Evolutionary conservation across 2,329 filamentous ascomycete genomes (phyloP), one percentile per base, ranked within the genome.

Genomic region (Fusarium palustre): DNA sequence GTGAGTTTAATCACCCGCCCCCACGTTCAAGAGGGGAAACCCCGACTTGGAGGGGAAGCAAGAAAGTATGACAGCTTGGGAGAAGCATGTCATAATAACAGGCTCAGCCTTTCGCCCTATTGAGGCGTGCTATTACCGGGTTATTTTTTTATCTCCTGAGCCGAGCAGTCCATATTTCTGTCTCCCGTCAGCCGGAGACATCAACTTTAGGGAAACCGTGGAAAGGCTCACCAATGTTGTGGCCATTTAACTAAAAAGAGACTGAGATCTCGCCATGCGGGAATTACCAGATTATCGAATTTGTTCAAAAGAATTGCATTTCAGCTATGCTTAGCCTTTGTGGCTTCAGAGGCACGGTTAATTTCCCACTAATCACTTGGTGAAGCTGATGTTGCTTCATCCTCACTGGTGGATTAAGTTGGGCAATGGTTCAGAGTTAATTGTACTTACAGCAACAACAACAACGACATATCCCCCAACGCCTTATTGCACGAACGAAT

Each of bases 141-240:
- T n/a, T 38, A n/a, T 38, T 39, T 39, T 22, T 39, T 6, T 15
- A 8, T 12, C 6, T 4, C 7, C 3, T 3, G 12, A 39, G 33
- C 33, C 33, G 34, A 52, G 36, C 11, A 16, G 48, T 52, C 7
- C 15, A 11, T 13, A 2, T 39, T 52, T 52, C 34, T 52, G 13
- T 39, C 48, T 12, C 13, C 34, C 10, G 13, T 5, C 18, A 6
- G 3, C 33, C 48, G 48, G 48, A 52, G 48, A 41, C 15, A 25
- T 52, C 48, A 52, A 42, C 59, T 64, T 64, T 64, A 59, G 59
- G 59, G 52, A 48, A 24, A 33, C 36, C 61, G 43, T 58, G 22
- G 45, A 64, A 64, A 62, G 55, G 39, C 16, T 55, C 34, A 62
- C n/a, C 4, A 13, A 39, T 39, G 36, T 39, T 39, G n/a, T 22